Base-by-base conservation (phyloP, 306 rosid species). In the Gastrolobium villosum region DNA sequence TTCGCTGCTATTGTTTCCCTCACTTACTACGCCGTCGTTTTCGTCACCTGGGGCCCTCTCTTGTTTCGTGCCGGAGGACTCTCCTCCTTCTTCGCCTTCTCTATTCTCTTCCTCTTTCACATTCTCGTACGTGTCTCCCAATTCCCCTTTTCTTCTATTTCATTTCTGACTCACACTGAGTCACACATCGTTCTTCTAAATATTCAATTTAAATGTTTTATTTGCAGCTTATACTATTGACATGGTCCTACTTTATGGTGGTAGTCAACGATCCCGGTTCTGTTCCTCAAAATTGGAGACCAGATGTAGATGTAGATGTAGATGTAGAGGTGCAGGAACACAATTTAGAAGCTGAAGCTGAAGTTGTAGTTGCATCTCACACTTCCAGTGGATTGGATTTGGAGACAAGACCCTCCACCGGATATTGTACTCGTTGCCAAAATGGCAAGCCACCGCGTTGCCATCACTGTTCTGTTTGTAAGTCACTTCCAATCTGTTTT, bases 391-490 rank as follows among this genome's bases (percentile, higher is more conserved):
- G 84, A 67, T 44, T 34, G 50, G 91, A 84, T 65, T 66, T 13
- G 62, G 90, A 79, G 59, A 79, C 88, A 84, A 83, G 83, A 78
- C 85, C 74, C 35, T 52, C 82, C 7, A 32, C 64, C 3, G 81
- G 81, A 26, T 94, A 82, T 46, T 94, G 97, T 76, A 35, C 75
- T 78, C 90, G 86, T 30, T 94, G 98, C 90, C 95, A 87, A 77
- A 92, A 88, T 69, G 89, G 82, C 72, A 94, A 92, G 83, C 98
- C 98, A 13, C 97, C 97, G 7, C 95, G 97, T 15, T 94, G 89
- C 78, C 98, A 94, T 72, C 98, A 94, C 65, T 94, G 98, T 79
- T 92, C 97, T 62, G 85, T 94, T 59, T 92, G 98, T 94, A 90
- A 79, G 92, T 76, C 44, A 61, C 85, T 74, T 78, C 60, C 30